Evolutionary conservation across 1,284 basidiomycete species (phyloP).

Genomic region (Cryptococcus jaspeensis): DNA sequence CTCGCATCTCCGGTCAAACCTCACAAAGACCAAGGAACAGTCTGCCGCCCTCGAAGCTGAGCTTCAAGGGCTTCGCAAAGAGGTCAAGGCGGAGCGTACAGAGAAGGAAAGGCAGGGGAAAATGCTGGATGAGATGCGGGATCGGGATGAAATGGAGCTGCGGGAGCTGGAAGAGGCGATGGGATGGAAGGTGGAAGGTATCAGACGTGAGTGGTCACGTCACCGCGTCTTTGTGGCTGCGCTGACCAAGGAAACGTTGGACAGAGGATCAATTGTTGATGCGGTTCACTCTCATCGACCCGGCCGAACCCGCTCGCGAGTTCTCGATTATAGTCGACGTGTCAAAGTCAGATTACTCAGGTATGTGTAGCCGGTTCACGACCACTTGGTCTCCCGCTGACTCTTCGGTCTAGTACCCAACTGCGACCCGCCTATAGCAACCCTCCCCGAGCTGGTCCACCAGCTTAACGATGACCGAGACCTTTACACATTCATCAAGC

Average conservation of each 20-base stretch:
- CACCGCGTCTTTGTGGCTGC: neutral
- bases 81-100: conserved; percentile 40
- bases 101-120: conserved; percentile 68
- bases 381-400: neutral
- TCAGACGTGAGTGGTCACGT: conserved; percentile 56
- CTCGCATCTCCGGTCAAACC: conserved; percentile 31
- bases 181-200: conserved; percentile 69
- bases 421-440: conserved; percentile 43
- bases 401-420: conserved; percentile 35
- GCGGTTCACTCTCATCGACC: conserved; percentile 67
- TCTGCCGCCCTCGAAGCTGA: conserved; percentile 37
- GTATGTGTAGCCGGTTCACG: conserved; percentile 52
- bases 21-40: conserved; percentile 38
- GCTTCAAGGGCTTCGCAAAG: conserved; percentile 26
- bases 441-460: conserved; percentile 35
- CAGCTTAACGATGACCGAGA: conserved; percentile 47
- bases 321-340: conserved; percentile 75
- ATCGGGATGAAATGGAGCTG: conserved; percentile 60
- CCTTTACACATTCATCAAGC: conserved; percentile 46
- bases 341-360: conserved; percentile 62
- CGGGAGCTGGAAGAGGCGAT: conserved; percentile 61
- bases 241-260: conserved; percentile 9
- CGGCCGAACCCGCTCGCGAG: conserved; percentile 60
- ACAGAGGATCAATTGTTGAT: conserved; percentile 66
- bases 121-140: conserved; percentile 63